phyloP scores from a whole-genome alignment of 2,329 filamentous ascomycete species.

The Aureobasidium sp. region DNA sequence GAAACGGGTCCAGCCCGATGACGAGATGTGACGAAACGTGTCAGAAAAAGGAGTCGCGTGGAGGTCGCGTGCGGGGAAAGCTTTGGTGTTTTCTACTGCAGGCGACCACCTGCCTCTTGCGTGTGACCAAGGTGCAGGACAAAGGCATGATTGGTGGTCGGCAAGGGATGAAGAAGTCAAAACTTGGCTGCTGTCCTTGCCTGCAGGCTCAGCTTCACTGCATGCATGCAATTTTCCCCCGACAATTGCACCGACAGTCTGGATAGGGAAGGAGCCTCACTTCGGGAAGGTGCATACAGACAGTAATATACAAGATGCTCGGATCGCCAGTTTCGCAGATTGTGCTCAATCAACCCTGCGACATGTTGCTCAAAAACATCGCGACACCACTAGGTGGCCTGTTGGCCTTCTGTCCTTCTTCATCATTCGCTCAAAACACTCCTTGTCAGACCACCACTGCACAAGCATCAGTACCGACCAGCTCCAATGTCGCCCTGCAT shows the following conservation, averaged over 20 bases:
- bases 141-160: constrained; percentile 7
- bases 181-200: not conserved
- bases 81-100: not conserved
- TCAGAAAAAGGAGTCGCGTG: not conserved
- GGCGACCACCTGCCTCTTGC: constrained; percentile 1
- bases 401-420: constrained; percentile 4
- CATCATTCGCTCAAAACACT: constrained; percentile 15
- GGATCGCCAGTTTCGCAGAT: not conserved
- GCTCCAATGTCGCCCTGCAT: constrained; percentile 19
- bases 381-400: not conserved
- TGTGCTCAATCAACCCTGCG: constrained; percentile 5
- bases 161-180: not conserved
- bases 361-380: constrained; percentile 6
- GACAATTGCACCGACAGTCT: not conserved
- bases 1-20: too few relatives aligned
- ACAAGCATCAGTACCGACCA: constrained; percentile 14
- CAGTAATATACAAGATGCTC: constrained; percentile 4
- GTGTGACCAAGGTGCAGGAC: constrained; percentile 8
- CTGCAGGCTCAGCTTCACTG: not conserved
- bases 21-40: too few relatives aligned
- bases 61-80: constrained; percentile 1
- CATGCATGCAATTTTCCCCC: not conserved
- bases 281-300: not conserved
- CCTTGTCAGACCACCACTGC: constrained; percentile 19
- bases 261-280: not conserved